Evolutionary conservation across 2,329 filamentous ascomycete species (phyloP).

Genomic region (Aspergillus sp.): DNA sequence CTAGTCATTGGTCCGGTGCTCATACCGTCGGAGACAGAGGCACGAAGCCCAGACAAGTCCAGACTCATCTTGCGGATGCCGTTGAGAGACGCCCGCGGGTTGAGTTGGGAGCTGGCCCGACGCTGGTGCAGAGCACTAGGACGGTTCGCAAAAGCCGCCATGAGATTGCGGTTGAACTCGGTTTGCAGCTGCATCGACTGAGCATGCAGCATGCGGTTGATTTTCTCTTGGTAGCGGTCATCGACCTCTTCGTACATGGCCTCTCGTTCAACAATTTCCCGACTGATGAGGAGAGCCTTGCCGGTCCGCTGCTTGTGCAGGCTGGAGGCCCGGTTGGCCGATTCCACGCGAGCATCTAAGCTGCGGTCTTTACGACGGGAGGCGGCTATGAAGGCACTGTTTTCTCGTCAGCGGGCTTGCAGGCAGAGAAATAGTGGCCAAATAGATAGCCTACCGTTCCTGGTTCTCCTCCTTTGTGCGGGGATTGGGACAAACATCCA

Average conservation of each 20-base stretch:
- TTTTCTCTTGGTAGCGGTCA: slow-evolving; percentile 60
- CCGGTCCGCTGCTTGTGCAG: slow-evolving; percentile 88
- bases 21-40: slow-evolving; percentile 30
- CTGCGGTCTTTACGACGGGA: slow-evolving; percentile 84
- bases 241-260: slow-evolving; percentile 98
- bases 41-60: slow-evolving; percentile 34
- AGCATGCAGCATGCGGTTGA: slow-evolving; percentile 40
- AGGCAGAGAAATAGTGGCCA: neutral
- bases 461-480: slow-evolving; percentile 49
- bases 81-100: slow-evolving; percentile 29
- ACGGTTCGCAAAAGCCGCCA: slow-evolving; percentile 32
- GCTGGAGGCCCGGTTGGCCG: slow-evolving; percentile 82
- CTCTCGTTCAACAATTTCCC: slow-evolving; percentile 83
- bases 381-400: slow-evolving; percentile 85
- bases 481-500: slow-evolving; percentile 35
- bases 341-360: slow-evolving; percentile 83
- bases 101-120: slow-evolving; percentile 26
- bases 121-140: slow-evolving; percentile 27
- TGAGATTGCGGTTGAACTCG: slow-evolving; percentile 39
- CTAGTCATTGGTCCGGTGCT: slow-evolving; percentile 27
- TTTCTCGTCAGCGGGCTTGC: neutral
- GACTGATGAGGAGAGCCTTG: slow-evolving; percentile 75
- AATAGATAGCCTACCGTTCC: slow-evolving; percentile 40
- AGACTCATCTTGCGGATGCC: slow-evolving; percentile 40
- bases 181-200: slow-evolving; percentile 42